Base-by-base conservation (phyloP, 306 rosid species). In the Glycine latifolia region DNA sequence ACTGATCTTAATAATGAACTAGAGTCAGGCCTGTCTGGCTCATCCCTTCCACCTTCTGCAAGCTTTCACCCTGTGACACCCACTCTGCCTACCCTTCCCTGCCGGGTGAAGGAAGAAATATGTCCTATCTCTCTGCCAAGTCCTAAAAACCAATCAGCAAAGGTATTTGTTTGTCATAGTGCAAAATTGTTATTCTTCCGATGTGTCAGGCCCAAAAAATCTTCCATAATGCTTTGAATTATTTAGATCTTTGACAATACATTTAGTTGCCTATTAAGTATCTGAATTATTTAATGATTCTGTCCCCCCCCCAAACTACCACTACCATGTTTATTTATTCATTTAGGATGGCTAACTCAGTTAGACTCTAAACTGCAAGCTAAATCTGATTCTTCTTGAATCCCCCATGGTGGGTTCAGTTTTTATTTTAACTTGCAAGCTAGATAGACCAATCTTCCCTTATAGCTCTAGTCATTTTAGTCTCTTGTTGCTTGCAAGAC, bases 81-180 rank as follows among this genome's bases (percentile, higher is more conserved):
- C 47, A 88, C 90, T 66, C 81, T 79, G 3, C 78, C 89, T 5
- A 85, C 93, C 67, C 91, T 91, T 73, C 91, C 96, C 46, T 44
- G 82, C 41, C 89, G 89, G 47, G 88, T 93, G 76, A 93, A 91
- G 88, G 97, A 91, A 71, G 97, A 93, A 87, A 88, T 90, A 43
- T 89, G 90, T 79, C 91, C 90, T 31, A 83, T 85, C 85, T 77
- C 91, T 73, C 31, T 26, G 31, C 31, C 31, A 26, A 26, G 31
- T 26, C 92, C 92, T 5, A 88, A 88, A 79, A 78, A 66, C 70
- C 96, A 89, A 79, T 84, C 95, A 75, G 90, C 92, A 58, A 91
- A 87, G 91, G 97, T 93, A 89, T 65, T 75, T 80, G 39, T 67
- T 61, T 62, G 44, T 17, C 53, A 43, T 47, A 14, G n/a, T 63